These are phyloP conservation scores for Yarrowia deformans DNA, from an alignment of 805 yeast genomes.

Conservation along the genomic window DNA sequence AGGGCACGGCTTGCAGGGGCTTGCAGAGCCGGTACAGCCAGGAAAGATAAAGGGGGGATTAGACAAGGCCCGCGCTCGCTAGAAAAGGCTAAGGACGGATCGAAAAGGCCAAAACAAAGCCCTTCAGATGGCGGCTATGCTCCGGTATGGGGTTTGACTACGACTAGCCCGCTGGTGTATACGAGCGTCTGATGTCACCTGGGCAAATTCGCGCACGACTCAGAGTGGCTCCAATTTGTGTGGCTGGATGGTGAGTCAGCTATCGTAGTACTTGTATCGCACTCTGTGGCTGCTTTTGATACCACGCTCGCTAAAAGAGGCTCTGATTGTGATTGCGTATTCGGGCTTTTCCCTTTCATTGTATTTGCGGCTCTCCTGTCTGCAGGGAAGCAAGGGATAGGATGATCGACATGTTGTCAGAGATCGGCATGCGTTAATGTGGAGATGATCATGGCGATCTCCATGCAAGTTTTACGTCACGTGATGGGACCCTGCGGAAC, in stretches of 20 bases:
- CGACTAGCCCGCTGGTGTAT: neutral
- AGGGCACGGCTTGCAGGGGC: constrained; percentile 20
- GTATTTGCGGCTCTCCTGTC: constrained; percentile 13
- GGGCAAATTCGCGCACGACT: too few species aligned
- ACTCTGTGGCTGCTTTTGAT: too few species aligned
- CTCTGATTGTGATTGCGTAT: too few species aligned
- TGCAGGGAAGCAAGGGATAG: constrained; percentile 16
- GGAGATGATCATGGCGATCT: neutral
- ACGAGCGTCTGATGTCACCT: neutral
- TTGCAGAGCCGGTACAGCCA: constrained; percentile 13
- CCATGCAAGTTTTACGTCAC: neutral
- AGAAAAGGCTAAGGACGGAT: too few species aligned
- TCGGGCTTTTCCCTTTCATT: neutral
- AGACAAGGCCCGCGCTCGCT: neutral
- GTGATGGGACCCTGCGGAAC: constrained; percentile 1
- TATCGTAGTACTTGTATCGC: too few species aligned
- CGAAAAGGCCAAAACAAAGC: too few species aligned
- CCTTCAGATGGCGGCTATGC: neutral
- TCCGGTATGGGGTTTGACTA: neutral
- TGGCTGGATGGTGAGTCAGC: too few species aligned
- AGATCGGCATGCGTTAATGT: neutral
- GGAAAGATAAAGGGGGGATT: neutral
- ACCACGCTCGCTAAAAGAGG: too few species aligned
- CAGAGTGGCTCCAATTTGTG: too few species aligned
- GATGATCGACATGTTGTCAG: constrained; percentile 4